Percentiles rank a stretch among this genome's conserved stretches.
Evolutionary conservation across 2,329 filamentous ascomycete species (phyloP).

Genomic region (Proliferodiscus dingleyae): DNA sequence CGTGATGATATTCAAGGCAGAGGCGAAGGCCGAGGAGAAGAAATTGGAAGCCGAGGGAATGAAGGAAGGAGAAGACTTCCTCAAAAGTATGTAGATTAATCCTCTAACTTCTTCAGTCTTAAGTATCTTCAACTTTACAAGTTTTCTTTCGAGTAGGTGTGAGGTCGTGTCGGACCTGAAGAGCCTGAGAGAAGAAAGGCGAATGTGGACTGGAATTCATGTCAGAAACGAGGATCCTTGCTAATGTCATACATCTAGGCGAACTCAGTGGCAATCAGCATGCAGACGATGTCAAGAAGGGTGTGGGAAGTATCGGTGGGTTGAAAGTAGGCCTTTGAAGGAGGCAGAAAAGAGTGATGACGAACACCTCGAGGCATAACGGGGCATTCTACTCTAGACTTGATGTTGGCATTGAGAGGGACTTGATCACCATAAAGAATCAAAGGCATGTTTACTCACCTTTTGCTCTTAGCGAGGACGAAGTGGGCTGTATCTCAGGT

Average conservation of each 20-base stretch:
- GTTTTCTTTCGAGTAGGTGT: too few relatives aligned
- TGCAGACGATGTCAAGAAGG: conserved; percentile 29
- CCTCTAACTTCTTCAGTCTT: neutral
- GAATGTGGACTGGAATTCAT: too few relatives aligned
- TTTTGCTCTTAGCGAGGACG: too few relatives aligned
- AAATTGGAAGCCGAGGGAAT: conserved; percentile 36
- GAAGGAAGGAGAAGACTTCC: conserved; percentile 36
- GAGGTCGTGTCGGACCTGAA: too few relatives aligned
- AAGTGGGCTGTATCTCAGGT: too few relatives aligned
- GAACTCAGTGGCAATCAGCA: conserved; percentile 36
- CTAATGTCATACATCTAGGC: conserved; percentile 18
- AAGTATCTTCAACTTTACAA: too few relatives aligned
- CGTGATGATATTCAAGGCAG: conserved; percentile 36
- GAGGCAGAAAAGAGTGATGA: neutral
- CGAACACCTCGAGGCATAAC: too few relatives aligned
- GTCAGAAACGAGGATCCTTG: too few relatives aligned
- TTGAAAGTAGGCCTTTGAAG: conserved; percentile 16
- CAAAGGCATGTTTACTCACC: too few relatives aligned
- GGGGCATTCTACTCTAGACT: too few relatives aligned
- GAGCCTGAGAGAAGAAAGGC: neutral
- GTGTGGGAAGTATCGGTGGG: conserved; percentile 20
- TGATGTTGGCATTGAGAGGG: too few relatives aligned
- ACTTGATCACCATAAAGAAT: too few relatives aligned
- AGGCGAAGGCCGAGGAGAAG: conserved; percentile 38
- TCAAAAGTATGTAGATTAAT: neutral